Percentiles rank a stretch among this genome's conserved stretches.
Evolutionary conservation across 148 eudicot genomes (phyloP).

Genomic region (Arbutus unedo): DNA sequence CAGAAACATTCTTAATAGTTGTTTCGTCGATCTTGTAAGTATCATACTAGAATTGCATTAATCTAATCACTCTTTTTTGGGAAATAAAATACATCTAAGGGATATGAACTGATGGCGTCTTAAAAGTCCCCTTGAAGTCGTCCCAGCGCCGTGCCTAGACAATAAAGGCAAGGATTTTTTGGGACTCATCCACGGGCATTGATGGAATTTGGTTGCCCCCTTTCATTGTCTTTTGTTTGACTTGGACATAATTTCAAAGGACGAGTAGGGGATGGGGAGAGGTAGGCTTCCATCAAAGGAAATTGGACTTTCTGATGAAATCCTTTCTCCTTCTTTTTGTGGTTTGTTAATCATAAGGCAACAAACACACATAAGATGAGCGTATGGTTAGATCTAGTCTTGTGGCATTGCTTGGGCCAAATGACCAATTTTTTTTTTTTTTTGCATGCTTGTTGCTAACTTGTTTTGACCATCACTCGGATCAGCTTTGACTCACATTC

Average conservation of each 20-base stretch:
- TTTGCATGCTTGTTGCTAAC: not conserved
- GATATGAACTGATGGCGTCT: not conserved
- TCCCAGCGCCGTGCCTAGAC: not conserved
- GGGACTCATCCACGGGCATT: not conserved
- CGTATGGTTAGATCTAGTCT: not conserved
- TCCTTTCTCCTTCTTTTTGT: not conserved
- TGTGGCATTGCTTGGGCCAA: not conserved
- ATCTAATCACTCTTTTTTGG: too few relatives aligned
- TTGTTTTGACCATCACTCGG: not conserved
- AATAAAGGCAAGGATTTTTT: not conserved
- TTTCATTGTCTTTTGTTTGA: not conserved
- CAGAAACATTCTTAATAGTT: too few relatives aligned
- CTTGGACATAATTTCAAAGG: not conserved
- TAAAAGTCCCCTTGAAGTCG: not conserved
- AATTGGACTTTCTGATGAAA: not conserved
- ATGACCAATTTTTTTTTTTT: not conserved
- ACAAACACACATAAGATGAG: not conserved
- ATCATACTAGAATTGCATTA: too few relatives aligned
- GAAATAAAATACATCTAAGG: not conserved
- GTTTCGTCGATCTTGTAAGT: too few relatives aligned
- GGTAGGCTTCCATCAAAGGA: not conserved
- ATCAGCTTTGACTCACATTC: not conserved
- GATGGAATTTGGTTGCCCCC: not conserved
- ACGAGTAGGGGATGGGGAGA: not conserved
- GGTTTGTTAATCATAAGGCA: not conserved